Conservation (phyloP, 169 alveolate species). For the Eimeria acervulina region DNA sequence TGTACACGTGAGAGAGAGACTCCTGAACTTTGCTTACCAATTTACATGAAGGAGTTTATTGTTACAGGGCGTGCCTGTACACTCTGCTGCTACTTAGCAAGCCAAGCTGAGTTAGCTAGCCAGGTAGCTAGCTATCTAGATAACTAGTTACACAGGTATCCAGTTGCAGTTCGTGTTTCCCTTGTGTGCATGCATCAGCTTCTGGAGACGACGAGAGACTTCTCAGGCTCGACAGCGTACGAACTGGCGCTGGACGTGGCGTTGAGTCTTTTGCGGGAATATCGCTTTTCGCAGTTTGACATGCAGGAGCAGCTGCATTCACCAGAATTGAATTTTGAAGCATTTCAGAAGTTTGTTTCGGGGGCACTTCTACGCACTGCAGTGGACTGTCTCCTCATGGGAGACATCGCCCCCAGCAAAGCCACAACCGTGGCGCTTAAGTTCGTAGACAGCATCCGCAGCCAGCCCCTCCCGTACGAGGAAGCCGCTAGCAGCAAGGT, state of each 20-base stretch:
- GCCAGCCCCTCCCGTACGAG: slow-evolving; percentile 31
- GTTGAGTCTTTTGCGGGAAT: slow-evolving; percentile 26
- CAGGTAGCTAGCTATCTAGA: background rate
- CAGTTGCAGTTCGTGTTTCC: background rate
- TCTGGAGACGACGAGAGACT: slow-evolving; percentile 40
- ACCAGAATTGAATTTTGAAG: background rate
- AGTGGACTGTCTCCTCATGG: slow-evolving; percentile 82
- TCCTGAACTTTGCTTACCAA: background rate
- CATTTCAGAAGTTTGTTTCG: background rate
- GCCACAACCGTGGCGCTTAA: slow-evolving; percentile 67
- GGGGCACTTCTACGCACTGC: slow-evolving; percentile 1
- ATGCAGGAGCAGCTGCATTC: slow-evolving; percentile 18
- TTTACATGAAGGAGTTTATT: background rate
- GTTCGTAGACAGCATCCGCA: background rate
- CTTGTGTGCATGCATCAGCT: slow-evolving; percentile 50
- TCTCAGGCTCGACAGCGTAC: slow-evolving; percentile 49
- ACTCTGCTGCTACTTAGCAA: background rate
- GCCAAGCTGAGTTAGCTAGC: slow-evolving; percentile 10
- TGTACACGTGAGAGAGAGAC: background rate
- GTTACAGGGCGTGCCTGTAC: background rate
- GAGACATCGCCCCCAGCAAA: slow-evolving; percentile 49
- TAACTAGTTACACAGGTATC: too few relatives aligned
- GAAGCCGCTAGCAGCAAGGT: slow-evolving; percentile 82
- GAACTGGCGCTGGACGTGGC: slow-evolving; percentile 80
- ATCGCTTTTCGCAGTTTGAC: slow-evolving; percentile 64